Evolutionary conservation across 176 grass and related monocot genomes (phyloP).

Genomic region (Eleusine indica): DNA sequence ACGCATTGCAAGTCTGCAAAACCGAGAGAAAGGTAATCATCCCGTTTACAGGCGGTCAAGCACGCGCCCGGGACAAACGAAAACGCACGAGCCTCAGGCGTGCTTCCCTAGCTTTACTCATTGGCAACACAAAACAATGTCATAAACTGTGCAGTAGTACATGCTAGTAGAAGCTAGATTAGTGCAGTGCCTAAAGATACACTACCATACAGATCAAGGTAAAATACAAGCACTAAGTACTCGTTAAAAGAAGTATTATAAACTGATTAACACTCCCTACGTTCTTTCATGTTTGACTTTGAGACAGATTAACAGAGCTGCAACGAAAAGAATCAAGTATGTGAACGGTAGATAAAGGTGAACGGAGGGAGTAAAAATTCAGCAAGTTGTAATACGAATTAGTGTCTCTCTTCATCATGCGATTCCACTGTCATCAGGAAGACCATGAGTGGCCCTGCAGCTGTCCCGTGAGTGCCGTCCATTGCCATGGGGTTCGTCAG

Average conservation of each 20-base stretch:
- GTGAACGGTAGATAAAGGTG: neutral
- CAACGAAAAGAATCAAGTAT: neutral
- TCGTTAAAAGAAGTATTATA: neutral
- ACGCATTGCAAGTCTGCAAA: neutral
- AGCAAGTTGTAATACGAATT: neutral
- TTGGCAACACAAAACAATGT: neutral
- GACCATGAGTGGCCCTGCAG: conserved; percentile 19
- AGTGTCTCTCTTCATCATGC: neutral
- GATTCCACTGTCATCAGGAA: neutral
- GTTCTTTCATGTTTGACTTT: neutral
- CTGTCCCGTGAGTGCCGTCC: neutral
- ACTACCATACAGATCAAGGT: neutral
- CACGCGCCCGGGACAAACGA: conserved; percentile 39
- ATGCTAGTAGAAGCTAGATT: neutral
- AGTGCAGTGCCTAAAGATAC: neutral
- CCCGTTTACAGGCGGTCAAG: neutral
- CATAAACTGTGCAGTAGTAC: neutral
- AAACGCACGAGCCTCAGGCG: conserved; percentile 43
- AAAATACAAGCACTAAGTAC: neutral
- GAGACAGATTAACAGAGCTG: neutral
- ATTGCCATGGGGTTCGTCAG: conserved; percentile 5
- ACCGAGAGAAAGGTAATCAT: conserved; percentile 34
- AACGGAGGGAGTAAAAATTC: neutral
- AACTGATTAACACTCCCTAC: neutral
- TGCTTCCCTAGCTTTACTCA: conserved; percentile 33